Conservation (phyloP, 345 rosid species). For the Aquilaria yunnanensis region DNA sequence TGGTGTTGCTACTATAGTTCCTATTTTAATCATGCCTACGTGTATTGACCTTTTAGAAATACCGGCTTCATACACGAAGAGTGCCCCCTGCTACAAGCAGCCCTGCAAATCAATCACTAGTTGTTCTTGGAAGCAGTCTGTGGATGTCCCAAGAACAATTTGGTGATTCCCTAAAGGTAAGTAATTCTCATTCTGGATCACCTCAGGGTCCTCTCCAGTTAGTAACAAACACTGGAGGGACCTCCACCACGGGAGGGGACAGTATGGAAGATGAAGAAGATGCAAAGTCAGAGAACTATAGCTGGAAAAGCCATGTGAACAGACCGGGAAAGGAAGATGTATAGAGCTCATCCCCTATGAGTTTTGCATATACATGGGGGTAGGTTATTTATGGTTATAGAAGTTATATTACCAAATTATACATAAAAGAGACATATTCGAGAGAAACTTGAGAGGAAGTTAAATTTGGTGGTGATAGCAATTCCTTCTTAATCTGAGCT, state of each 20-base stretch:
- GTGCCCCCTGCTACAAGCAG: constrained; percentile 22
- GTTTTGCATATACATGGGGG: constrained; percentile 57
- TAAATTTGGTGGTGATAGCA: constrained; percentile 57
- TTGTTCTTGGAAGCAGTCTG: constrained; percentile 49
- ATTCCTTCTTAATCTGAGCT: constrained; percentile 34
- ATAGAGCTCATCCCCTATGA: constrained; percentile 44
- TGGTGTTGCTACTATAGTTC: constrained; percentile 1
- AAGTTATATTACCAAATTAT: constrained; percentile 20
- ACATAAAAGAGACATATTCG: constrained; percentile 34
- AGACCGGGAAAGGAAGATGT: constrained; percentile 35
- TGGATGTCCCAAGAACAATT: constrained; percentile 53
- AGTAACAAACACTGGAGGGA: constrained; percentile 43
- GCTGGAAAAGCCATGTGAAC: constrained; percentile 47
- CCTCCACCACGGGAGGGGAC: constrained; percentile 49
- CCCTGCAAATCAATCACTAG: constrained; percentile 39
- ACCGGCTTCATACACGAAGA: constrained; percentile 65
- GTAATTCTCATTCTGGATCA: constrained; percentile 55
- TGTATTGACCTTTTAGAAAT: constrained; percentile 51
- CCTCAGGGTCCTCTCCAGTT: constrained; percentile 85
- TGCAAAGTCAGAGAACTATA: constrained; percentile 60
- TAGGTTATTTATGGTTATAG: constrained; percentile 21
- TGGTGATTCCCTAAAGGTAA: constrained; percentile 43
- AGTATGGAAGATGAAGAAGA: constrained; percentile 80
- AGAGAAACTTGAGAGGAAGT: constrained; percentile 20
- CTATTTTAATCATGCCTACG: constrained; percentile 9